A percentile compares a stretch with the other conserved stretches of the same genome.
Conservation (phyloP, 2,329 filamentous ascomycete species). For the Fusarium begoniae region DNA sequence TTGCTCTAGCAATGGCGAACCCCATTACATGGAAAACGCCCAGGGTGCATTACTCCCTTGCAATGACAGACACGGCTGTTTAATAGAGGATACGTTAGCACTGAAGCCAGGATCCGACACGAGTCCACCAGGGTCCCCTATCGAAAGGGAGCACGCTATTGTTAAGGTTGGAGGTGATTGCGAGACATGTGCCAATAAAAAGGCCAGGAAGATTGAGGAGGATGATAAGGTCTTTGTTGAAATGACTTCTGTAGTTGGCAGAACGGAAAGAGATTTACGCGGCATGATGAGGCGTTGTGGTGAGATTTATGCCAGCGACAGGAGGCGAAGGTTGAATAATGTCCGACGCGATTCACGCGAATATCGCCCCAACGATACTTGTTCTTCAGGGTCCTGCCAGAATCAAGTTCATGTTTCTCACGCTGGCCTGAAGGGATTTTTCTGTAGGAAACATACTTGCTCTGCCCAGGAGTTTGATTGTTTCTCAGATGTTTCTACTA, state of each 20-base stretch:
- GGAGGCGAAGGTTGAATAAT: background rate
- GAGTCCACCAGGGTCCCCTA: background rate
- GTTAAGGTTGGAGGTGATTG: background rate
- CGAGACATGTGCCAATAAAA: background rate
- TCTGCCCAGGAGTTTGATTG: conserved; percentile 19
- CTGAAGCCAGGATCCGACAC: background rate
- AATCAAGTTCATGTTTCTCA: background rate
- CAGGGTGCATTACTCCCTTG: background rate
- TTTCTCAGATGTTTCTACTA: conserved; percentile 12
- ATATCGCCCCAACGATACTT: background rate
- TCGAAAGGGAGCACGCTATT: background rate
- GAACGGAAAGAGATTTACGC: background rate
- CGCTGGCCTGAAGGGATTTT: conserved; percentile 7
- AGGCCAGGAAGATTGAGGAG: background rate
- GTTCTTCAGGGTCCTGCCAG: conserved; percentile 10
- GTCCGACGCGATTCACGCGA: background rate
- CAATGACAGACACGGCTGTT: conserved; percentile 1
- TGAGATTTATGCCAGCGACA: background rate
- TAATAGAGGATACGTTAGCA: background rate
- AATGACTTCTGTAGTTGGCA: background rate
- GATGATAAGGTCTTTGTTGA: background rate
- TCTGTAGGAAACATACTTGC: conserved; percentile 34
- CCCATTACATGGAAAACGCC: background rate
- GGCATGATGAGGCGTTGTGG: background rate
- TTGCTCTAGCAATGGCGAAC: background rate